phyloP scores from a whole-genome alignment of 192 early-diverging fungal species.

The Rhizophagus sp. region DNA sequence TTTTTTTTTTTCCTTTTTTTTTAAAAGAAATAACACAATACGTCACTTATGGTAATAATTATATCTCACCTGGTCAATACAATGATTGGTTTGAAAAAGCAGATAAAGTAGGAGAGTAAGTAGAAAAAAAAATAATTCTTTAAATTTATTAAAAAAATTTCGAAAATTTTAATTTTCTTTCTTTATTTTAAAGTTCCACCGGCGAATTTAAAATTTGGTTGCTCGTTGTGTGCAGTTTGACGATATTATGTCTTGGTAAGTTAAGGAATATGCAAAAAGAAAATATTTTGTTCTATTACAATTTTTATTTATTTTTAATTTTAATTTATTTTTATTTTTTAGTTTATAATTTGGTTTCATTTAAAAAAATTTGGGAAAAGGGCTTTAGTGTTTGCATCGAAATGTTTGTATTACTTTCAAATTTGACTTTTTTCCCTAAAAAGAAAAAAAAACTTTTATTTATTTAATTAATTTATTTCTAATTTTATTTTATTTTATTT shows the following conservation, averaged over 20 bases:
- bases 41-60: not conserved
- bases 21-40: not conserved
- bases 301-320: not conserved
- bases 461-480: not conserved
- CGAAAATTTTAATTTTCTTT: not conserved
- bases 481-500: no score
- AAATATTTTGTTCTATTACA: not conserved
- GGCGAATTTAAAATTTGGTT: not conserved
- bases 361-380: not conserved
- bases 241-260: not conserved
- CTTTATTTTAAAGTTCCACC: not conserved
- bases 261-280: not conserved
- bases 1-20: not conserved
- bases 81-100: not conserved
- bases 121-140: not conserved
- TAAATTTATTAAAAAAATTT: not conserved
- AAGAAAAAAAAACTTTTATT: not conserved
- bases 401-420: conserved; percentile 1
- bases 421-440: not conserved
- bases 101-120: not conserved
- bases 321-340: not conserved
- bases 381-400: not conserved
- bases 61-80: not conserved
- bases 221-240: not conserved
- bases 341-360: not conserved